Evolutionary conservation across 2,329 filamentous ascomycete genomes (phyloP).

Genomic region (Shiraia bambusicola): DNA sequence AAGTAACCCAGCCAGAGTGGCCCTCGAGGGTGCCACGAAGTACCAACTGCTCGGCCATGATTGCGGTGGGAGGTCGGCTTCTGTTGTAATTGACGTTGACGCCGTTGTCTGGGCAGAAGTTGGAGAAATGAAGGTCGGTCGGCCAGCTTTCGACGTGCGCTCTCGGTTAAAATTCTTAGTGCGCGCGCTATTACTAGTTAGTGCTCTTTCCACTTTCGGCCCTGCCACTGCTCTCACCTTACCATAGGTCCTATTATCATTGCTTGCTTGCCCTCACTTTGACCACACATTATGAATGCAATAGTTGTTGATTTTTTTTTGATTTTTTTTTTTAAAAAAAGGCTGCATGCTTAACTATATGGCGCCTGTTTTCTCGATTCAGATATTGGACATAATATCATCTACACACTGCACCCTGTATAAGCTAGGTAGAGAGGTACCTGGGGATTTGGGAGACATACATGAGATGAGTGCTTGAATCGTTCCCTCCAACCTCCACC

Average conservation of each 20-base stretch:
- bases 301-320: too few species aligned
- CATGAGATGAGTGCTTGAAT: slow-evolving; percentile 1
- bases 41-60: slow-evolving; percentile 91
- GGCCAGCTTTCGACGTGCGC: background rate
- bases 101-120: slow-evolving; percentile 31
- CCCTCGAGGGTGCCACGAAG: slow-evolving; percentile 97
- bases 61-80: slow-evolving; percentile 40
- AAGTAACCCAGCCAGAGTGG: slow-evolving; percentile 99
- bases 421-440: slow-evolving; percentile 11
- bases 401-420: slow-evolving; percentile 10
- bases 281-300: too few species aligned
- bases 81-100: slow-evolving; percentile 35
- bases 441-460: background rate
- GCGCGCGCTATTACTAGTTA: slow-evolving; percentile 4
- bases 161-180: too few species aligned
- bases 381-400: too few species aligned
- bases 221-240: background rate
- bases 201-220: slow-evolving; percentile 1
- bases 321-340: too few species aligned
- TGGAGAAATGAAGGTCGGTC: slow-evolving; percentile 12
- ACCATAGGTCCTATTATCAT: background rate
- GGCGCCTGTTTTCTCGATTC: too few species aligned
- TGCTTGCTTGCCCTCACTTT: background rate
- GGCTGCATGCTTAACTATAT: too few species aligned
- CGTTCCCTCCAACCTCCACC: background rate